Percentiles rank a stretch among this genome's conserved stretches.
Evolutionary conservation across 2,329 filamentous ascomycete species (phyloP).

Genomic region (Malbranchea zuffiana): DNA sequence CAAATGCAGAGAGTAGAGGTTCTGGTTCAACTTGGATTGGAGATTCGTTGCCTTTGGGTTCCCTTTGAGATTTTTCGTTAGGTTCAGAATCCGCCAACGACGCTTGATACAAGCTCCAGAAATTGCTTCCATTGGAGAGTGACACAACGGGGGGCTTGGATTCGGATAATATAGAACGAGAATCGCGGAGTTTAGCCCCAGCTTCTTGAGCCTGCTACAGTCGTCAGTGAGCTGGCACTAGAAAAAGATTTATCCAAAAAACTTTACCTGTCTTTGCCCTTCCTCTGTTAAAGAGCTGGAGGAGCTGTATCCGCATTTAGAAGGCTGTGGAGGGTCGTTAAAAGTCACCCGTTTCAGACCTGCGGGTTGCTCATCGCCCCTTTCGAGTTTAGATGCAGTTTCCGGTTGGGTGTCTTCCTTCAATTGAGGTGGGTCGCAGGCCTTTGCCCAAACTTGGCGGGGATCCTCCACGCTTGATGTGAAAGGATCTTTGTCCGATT

Average conservation of each 20-base stretch:
- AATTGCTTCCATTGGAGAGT: not conserved
- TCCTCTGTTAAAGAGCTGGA: constrained; percentile 15
- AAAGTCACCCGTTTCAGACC: no score
- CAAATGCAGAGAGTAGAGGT: constrained; percentile 31
- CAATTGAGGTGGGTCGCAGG: constrained; percentile 16
- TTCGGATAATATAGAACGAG: not conserved
- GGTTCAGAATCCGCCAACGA: not conserved
- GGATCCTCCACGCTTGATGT: no score
- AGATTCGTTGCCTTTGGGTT: constrained; percentile 14
- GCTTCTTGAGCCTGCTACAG: constrained; percentile 17
- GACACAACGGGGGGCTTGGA: not conserved
- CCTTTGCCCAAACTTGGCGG: constrained; percentile 11
- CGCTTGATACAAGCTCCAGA: constrained; percentile 7
- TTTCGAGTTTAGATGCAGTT: no score
- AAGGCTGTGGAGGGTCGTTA: not conserved
- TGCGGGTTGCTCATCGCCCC: no score
- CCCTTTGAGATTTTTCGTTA: constrained; percentile 9
- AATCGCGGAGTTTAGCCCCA: constrained; percentile 13
- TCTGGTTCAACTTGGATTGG: constrained; percentile 18
- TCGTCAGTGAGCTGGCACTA: constrained; percentile 9
- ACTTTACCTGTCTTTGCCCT: constrained; percentile 18
- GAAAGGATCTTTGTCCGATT: not conserved
- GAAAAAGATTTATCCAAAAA: not conserved
- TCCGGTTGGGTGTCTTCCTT: not conserved
- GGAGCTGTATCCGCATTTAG: not conserved